These are phyloP conservation scores for Pichia cabralensis DNA, from an alignment of 805 yeast species.

Conservation along the genomic window DNA sequence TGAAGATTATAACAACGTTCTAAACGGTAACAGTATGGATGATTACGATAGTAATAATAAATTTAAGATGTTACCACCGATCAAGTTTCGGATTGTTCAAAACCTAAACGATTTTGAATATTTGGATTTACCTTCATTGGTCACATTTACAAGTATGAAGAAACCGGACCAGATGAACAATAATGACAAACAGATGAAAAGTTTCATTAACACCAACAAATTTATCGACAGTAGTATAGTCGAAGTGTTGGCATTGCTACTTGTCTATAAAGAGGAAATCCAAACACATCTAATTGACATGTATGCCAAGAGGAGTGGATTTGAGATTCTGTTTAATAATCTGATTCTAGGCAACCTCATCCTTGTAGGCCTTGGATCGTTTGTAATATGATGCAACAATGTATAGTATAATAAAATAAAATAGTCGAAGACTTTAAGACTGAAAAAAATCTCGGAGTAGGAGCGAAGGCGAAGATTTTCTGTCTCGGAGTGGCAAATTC, in stretches of 20 bases:
- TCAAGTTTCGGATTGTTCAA: constrained; percentile 36
- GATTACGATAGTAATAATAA: constrained; percentile 2
- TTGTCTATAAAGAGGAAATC: constrained; percentile 25
- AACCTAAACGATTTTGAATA: constrained; percentile 33
- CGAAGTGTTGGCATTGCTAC: constrained; percentile 22
- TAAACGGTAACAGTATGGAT: constrained; percentile 6
- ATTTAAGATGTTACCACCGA: constrained; percentile 22
- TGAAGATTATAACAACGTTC: neutral
- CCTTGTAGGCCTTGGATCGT: constrained; percentile 30
- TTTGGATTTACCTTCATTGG: constrained; percentile 21
- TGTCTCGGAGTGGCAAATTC: no score
- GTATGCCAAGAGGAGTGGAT: constrained; percentile 24
- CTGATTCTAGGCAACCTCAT: constrained; percentile 27
- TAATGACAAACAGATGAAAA: constrained; percentile 10
- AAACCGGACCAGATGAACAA: constrained; percentile 4
- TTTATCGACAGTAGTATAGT: constrained; percentile 21
- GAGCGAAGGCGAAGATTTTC: no score
- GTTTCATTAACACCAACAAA: constrained; percentile 22
- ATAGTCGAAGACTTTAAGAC: no score
- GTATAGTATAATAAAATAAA: neutral
- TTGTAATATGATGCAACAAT: constrained; percentile 20
- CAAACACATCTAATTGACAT: constrained; percentile 21
- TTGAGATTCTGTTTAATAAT: constrained; percentile 31
- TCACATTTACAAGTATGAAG: constrained; percentile 14
- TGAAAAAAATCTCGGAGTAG: no score